A percentile compares a stretch with the other conserved stretches of the same genome.
These are phyloP conservation scores for Phlyctochytrium planicorne DNA, from an alignment of 192 early-diverging fungal genomes.

Conservation along the genomic window DNA sequence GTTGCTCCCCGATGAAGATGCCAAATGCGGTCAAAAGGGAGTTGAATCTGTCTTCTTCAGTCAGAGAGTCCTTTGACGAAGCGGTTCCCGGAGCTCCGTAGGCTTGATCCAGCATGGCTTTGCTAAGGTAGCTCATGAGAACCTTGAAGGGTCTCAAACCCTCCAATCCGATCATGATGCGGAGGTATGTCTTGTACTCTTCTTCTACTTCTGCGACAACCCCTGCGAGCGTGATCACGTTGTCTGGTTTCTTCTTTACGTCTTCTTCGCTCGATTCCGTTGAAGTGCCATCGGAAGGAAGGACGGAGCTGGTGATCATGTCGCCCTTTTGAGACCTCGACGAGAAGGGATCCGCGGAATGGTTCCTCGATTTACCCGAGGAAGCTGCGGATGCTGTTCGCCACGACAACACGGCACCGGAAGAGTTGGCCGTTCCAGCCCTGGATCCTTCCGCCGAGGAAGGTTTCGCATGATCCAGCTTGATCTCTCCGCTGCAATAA, in stretches of 20 bases:
- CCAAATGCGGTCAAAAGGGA: not conserved
- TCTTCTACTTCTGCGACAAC: slow-evolving; percentile 26
- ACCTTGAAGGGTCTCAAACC: slow-evolving; percentile 2
- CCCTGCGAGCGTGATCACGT: not conserved
- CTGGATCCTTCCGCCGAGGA: not conserved
- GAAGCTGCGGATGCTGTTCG: not conserved
- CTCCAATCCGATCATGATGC: slow-evolving; percentile 25
- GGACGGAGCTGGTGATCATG: not conserved
- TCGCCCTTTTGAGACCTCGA: not conserved
- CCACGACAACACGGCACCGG: not conserved
- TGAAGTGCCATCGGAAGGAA: not conserved
- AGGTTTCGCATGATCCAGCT: not conserved
- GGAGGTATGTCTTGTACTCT: slow-evolving; percentile 28
- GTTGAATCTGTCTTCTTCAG: not conserved
- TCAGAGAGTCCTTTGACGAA: not conserved
- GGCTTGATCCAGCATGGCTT: slow-evolving; percentile 9
- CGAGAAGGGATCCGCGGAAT: not conserved
- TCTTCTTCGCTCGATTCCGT: not conserved
- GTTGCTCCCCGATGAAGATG: not conserved
- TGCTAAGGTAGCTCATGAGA: slow-evolving; percentile 12
- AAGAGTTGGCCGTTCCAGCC: not conserved
- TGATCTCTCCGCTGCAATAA: slow-evolving; percentile 19
- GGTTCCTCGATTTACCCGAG: not conserved
- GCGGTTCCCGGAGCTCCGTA: not conserved
- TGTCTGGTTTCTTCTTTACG: not conserved